These are phyloP conservation scores for Candolleomyces aberdarensis DNA, from an alignment of 768 basidiomycete genomes.

Conservation along the genomic window DNA sequence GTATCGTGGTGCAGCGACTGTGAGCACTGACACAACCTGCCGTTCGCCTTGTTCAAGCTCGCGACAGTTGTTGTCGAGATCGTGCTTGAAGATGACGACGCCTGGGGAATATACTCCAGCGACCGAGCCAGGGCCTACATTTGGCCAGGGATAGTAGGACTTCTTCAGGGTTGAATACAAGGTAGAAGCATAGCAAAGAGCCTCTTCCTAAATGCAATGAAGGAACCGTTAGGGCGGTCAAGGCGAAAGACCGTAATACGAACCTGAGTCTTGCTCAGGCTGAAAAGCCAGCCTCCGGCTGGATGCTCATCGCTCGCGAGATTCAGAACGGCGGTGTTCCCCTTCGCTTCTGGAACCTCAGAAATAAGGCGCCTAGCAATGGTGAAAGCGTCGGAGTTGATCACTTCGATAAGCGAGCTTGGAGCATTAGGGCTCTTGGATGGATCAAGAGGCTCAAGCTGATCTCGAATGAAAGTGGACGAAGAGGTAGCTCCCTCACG, in stretches of 20 bases:
- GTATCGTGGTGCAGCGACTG: slow-evolving; percentile 39
- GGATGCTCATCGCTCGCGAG: slow-evolving; percentile 34
- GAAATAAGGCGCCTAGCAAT: slow-evolving; percentile 29
- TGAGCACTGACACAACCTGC: slow-evolving; percentile 41
- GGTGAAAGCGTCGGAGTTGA: slow-evolving; percentile 37
- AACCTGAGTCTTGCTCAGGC: slow-evolving; percentile 31
- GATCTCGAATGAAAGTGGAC: slow-evolving; percentile 24
- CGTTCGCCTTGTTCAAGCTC: slow-evolving; percentile 30
- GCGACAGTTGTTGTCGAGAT: slow-evolving; percentile 39
- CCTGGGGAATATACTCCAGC: slow-evolving; percentile 43
- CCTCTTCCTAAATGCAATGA: slow-evolving; percentile 36
- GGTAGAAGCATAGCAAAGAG: slow-evolving; percentile 46
- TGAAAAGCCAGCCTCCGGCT: slow-evolving; percentile 31
- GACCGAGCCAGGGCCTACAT: slow-evolving; percentile 37
- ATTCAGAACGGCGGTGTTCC: slow-evolving; percentile 34
- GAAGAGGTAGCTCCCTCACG: slow-evolving; percentile 27
- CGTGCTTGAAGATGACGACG: slow-evolving; percentile 45
- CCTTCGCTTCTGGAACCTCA: slow-evolving; percentile 17
- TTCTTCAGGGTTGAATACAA: slow-evolving; percentile 39
- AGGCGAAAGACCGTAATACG: background rate
- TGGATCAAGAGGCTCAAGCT: slow-evolving; percentile 23
- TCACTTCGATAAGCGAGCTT: slow-evolving; percentile 19
- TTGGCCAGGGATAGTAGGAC: slow-evolving; percentile 46
- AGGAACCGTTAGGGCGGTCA: background rate
- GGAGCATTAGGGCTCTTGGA: slow-evolving; percentile 12